These are phyloP conservation scores for Saccharomycopsis amapae DNA, from an alignment of 805 yeast species.

Conservation along the genomic window DNA sequence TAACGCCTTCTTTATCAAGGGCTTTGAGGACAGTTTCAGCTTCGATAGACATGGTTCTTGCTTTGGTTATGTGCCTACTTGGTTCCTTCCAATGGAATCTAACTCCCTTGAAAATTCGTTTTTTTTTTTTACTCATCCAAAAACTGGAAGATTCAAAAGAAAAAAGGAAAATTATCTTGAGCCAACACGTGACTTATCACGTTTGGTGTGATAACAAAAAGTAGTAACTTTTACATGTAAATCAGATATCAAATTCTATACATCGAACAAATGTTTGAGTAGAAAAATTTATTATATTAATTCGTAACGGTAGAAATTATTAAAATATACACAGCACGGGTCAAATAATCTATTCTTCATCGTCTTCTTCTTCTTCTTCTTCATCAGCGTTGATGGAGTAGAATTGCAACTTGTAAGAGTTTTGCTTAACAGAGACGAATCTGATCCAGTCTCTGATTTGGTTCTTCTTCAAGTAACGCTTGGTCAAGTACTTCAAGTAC, in stretches of 20 bases:
- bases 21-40: slow-evolving; percentile 43
- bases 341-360: slow-evolving; percentile 19
- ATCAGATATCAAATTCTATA: too few relatives aligned
- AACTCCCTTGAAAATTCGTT: too few relatives aligned
- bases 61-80: not conserved
- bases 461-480: slow-evolving; percentile 99
- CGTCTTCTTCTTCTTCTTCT: slow-evolving; percentile 87
- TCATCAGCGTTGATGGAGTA: slow-evolving; percentile 97
- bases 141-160: too few relatives aligned
- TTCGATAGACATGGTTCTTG: slow-evolving; percentile 16
- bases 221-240: too few relatives aligned
- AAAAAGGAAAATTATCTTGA: too few relatives aligned
- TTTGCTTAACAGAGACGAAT: slow-evolving; percentile 91
- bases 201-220: too few relatives aligned
- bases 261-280: too few relatives aligned
- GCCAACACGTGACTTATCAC: too few relatives aligned
- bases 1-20: slow-evolving; percentile 54
- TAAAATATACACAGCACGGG: too few relatives aligned
- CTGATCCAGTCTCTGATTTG: slow-evolving; percentile 99
- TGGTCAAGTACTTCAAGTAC: slow-evolving; percentile 98
- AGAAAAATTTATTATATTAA: too few relatives aligned
- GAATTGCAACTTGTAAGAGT: slow-evolving; percentile 96
- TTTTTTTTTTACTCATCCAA: too few relatives aligned
- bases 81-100: not conserved
- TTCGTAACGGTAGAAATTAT: too few relatives aligned